phyloP scores from a whole-genome alignment of 2,329 filamentous ascomycete genomes.

The Bipolaris victoriae region DNA sequence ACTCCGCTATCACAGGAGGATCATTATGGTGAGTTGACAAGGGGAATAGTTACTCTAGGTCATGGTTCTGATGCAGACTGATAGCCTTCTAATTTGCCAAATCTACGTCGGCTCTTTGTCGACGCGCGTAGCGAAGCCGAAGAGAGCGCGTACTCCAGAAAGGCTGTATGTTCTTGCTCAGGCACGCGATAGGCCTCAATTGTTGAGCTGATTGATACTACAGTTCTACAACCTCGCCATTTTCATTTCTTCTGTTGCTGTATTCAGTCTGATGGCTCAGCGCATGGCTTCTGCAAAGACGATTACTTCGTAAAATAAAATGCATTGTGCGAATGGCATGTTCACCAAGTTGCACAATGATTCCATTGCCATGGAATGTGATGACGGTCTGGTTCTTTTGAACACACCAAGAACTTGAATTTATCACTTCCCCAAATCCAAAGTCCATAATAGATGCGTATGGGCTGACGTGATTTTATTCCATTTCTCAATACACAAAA shows the following conservation, averaged over 20 bases:
- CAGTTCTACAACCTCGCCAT: constrained; percentile 98
- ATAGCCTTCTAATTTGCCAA: constrained; percentile 80
- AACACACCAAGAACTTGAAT: neutral
- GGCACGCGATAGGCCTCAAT: neutral
- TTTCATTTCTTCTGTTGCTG: constrained; percentile 94
- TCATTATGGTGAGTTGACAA: constrained; percentile 25
- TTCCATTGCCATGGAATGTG: neutral
- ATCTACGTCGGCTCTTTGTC: constrained; percentile 93
- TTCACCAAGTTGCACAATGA: neutral
- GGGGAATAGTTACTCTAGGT: neutral
- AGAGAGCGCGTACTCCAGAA: constrained; percentile 91
- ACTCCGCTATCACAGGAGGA: constrained; percentile 8
- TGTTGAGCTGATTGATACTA: neutral
- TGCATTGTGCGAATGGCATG: neutral
- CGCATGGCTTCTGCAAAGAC: constrained; percentile 64
- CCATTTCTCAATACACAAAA: too few relatives aligned
- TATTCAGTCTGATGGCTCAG: constrained; percentile 93
- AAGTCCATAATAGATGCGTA: too few relatives aligned
- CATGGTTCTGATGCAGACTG: neutral
- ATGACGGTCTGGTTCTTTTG: neutral
- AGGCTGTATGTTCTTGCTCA: constrained; percentile 69
- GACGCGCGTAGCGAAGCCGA: constrained; percentile 92
- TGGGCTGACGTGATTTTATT: too few relatives aligned
- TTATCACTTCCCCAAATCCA: too few relatives aligned
- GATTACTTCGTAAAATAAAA: constrained; percentile 8